phyloP scores from a whole-genome alignment of 2,329 filamentous ascomycete species.

The Colletotrichum higginsianum region DNA sequence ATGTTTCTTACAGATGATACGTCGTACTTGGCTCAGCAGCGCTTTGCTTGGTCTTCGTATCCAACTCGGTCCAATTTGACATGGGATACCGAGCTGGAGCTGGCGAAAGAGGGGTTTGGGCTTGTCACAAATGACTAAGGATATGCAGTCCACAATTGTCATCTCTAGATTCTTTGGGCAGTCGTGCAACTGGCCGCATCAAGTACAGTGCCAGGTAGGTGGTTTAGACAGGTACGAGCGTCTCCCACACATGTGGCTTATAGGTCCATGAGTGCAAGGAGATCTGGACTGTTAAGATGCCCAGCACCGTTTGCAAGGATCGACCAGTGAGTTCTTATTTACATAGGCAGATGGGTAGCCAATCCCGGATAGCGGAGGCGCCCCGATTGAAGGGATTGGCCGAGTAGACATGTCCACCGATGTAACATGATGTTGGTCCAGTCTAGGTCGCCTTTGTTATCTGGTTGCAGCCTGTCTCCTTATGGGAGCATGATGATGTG shows the following conservation, averaged over 20 bases:
- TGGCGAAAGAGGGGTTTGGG: neutral
- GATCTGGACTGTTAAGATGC: conserved; percentile 10
- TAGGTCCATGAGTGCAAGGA: neutral
- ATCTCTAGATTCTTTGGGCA: neutral
- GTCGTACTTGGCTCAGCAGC: neutral
- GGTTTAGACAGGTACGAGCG: neutral
- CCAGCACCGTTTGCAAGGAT: conserved; percentile 17
- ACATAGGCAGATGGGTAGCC: neutral
- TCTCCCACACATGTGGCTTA: neutral
- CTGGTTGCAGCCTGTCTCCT: neutral
- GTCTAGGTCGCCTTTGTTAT: neutral
- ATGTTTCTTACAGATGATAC: neutral
- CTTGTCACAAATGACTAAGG: conserved; percentile 3
- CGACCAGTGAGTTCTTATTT: neutral
- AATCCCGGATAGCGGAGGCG: neutral
- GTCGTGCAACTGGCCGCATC: neutral
- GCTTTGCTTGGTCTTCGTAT: neutral
- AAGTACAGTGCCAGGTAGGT: neutral
- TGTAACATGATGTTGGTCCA: neutral
- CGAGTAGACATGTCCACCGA: neutral
- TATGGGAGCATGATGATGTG: neutral
- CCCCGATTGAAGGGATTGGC: neutral
- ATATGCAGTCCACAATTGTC: neutral
- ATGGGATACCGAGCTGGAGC: neutral
- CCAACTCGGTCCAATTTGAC: neutral